Evolutionary conservation across 2,329 filamentous ascomycete genomes (phyloP).

Genomic region (Fusarium denticulatum): DNA sequence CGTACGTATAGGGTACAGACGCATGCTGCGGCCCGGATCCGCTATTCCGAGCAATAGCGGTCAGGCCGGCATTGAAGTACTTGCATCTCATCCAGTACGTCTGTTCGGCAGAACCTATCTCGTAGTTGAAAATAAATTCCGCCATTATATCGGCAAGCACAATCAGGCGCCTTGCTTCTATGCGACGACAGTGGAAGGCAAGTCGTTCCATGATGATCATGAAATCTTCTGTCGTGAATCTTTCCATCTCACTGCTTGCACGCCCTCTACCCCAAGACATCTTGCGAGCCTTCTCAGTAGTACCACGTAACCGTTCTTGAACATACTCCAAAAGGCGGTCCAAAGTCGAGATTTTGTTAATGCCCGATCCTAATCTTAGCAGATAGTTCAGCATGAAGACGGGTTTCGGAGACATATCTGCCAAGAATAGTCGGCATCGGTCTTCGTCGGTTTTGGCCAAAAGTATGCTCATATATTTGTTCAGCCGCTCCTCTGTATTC

Average conservation of each 20-base stretch:
- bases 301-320: conserved; percentile 26
- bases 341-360: conserved; percentile 41
- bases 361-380: conserved; percentile 39
- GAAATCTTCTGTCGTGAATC: conserved; percentile 39
- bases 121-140: conserved; percentile 40
- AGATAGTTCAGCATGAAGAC: conserved; percentile 47
- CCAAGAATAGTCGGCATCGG: conserved; percentile 47
- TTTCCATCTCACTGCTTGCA: conserved; percentile 23
- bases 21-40: conserved; percentile 39
- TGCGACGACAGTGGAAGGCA: conserved; percentile 45
- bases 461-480: conserved; percentile 45
- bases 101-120: conserved; percentile 26
- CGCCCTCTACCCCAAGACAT: background rate
- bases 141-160: conserved; percentile 44
- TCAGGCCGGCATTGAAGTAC: conserved; percentile 47
- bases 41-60: conserved; percentile 41
- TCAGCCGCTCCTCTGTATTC: conserved; percentile 34
- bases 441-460: conserved; percentile 45
- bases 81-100: conserved; percentile 44
- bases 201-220: conserved; percentile 40
- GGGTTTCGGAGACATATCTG: conserved; percentile 38
- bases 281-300: conserved; percentile 1
- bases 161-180: conserved; percentile 49
- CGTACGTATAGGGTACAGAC: conserved; percentile 45
- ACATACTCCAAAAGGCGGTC: conserved; percentile 43